Evolutionary conservation across 225 moss, liverwort and hornwort genomes (phyloP), one percentile per base, ranked within the genome.

Genomic region (Polytrichum formosum): DNA sequence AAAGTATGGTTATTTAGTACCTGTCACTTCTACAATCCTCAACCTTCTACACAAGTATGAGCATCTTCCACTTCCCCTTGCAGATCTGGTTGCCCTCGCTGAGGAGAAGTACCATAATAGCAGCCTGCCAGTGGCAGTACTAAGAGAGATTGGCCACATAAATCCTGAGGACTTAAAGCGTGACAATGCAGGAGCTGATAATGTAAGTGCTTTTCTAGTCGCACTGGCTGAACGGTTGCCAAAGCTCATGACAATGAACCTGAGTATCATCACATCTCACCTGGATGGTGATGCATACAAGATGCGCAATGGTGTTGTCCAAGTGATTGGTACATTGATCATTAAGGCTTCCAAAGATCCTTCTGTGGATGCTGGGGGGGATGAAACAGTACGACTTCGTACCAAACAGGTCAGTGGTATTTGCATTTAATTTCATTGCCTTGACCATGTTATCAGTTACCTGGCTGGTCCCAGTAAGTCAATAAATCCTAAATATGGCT

Each of bases 201-300:
- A 78, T 75, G 81, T 98, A 37, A 91, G 98, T 60, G 59, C 81
- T 67, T 98, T 94, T 74, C 81, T 98, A 7, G 91, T 91, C 67
- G 92, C 91, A 72, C 69, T 98, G 73, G 85, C 91, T 35, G 80
- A 75, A 70, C 90, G 90, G 65, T 82, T 92, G 74, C 94, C 98
- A 54, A 98, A 90, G 82, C 77, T 91, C 30, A 78, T 94, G 84
- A 74, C 88, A 58, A 71, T 82, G 37, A 98, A 98, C 65, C 79
- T 98, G 67, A 98, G 98, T 80, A 70, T 94, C 35, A 79, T 98
- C 67, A 87, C 88, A 55, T 74, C 84, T 58, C 92, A 94, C 81
- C 65, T 98, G 80, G 92, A 98, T 74, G 94, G 98, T 5, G 92
- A 98, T 6, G 76, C 92, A 6, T 89, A 98, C 68, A 94, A 91